Evolutionary conservation across 2,329 filamentous ascomycete genomes (phyloP), one percentile per base, ranked within the genome.

Genomic region (Trichoderma sp.): DNA sequence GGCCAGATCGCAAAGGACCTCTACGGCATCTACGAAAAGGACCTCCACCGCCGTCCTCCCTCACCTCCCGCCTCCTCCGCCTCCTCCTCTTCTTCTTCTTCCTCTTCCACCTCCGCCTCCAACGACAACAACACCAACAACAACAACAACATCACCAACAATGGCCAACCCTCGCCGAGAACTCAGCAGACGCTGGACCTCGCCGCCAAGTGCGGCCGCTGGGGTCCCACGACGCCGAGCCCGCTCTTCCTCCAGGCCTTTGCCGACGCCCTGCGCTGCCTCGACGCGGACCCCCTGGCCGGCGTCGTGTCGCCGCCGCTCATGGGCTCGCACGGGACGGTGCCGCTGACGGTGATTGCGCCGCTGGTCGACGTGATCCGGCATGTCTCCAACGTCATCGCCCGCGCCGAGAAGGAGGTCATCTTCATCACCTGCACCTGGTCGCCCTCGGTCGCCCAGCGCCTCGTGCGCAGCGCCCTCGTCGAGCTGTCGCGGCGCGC

Each of bases 371-470:
- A 93, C 72, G 85, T 93, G 30, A 86, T 85, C 67, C 82, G 89
- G 1, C 90, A 93, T 74, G 90, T 91, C 78, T 86, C 89, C 1
- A 93, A 93, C 69, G 79, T 91, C 21, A 93, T 94, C 41, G 90
- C 84, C 3, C 82, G 88, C 4, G 91, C 91, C 0, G 82, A 91
- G 70, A 83, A 83, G 41, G 91, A 94, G 71, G 86, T 94, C 0
- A 87, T 90, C 64, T 78, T 93, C 10, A 88, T 88, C 0, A 93
- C 91, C 0, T 92, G 91, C 70, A 91, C 87, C 71, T 93, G 91
- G 91, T 84, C 88, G 66, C 82, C 87, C 48, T 89, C 89, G 0
- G 81, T 88, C 9, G 89, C 90, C 0, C 88, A 88, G 48, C 83
- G 80, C 5, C 82, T 91, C 57, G 82, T 93, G 50, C 90, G 85